Evolutionary conservation across 1,284 basidiomycete genomes (phyloP).

Genomic region (Boletus sp.): DNA sequence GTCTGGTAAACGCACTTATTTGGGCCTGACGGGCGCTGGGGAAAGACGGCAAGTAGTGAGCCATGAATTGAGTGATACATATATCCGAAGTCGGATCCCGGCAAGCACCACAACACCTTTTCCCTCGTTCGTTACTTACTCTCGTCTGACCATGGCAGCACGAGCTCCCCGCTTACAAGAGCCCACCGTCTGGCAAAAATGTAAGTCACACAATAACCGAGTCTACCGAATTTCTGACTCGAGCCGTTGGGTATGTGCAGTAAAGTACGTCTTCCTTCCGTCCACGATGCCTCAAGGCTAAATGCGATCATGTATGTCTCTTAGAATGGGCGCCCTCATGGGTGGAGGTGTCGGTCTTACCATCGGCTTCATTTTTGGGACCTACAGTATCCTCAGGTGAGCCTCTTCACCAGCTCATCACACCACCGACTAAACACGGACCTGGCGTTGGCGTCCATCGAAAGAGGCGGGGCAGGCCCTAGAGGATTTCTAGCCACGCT

Average conservation of each 20-base stretch:
- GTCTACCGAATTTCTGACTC: slow-evolving; percentile 28
- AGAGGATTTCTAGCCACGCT: slow-evolving; percentile 83
- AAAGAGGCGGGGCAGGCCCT: slow-evolving; percentile 81
- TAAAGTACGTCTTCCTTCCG: slow-evolving; percentile 42
- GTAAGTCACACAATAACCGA: slow-evolving; percentile 44
- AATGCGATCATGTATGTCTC: slow-evolving; percentile 10
- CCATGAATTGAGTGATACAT: slow-evolving; percentile 15
- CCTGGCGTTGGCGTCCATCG: neutral
- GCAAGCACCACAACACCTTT: neutral
- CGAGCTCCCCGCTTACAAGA: slow-evolving; percentile 42
- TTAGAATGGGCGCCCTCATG: slow-evolving; percentile 90
- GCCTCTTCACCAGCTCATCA: neutral
- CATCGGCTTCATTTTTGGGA: slow-evolving; percentile 94
- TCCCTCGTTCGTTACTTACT: slow-evolving; percentile 1
- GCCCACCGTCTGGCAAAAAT: slow-evolving; percentile 71
- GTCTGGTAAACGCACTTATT: slow-evolving; percentile 57
- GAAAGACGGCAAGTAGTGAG: slow-evolving; percentile 43
- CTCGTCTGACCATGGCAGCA: slow-evolving; percentile 23
- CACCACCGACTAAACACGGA: slow-evolving; percentile 7
- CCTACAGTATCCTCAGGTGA: slow-evolving; percentile 84
- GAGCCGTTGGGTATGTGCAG: slow-evolving; percentile 27
- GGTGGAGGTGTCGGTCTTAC: slow-evolving; percentile 89
- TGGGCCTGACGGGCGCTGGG: slow-evolving; percentile 79
- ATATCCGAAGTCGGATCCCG: neutral
- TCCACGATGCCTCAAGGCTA: slow-evolving; percentile 10